Evolutionary conservation across 192 early-diverging fungal genomes (phyloP), one percentile per base, ranked within the genome.

Genomic region (Podila epigama): DNA sequence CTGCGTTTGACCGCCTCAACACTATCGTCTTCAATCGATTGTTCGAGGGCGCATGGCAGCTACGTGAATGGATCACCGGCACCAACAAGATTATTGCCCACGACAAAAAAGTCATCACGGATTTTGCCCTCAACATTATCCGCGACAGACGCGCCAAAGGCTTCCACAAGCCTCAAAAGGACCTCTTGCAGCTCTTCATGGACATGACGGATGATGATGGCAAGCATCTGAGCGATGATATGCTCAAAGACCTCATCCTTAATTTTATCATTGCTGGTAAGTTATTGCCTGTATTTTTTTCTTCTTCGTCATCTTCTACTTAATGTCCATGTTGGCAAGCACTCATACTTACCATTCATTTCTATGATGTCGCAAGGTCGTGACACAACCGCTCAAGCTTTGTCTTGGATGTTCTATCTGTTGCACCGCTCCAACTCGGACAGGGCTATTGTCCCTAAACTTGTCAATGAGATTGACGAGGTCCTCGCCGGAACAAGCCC

Each of bases 1-100:
- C 51, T 5, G 77, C 87, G 7, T 89, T 89, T 56, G 87, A 89
- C 69, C 66, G 66, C 16, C 80, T 77, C n/a, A 85, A 89, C 71
- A 63, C 54, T 22, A 50, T 59, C 0, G 78, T 80, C 15, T 61
- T 65, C 25, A 58, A 66, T 25, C 63, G 82, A 9, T 41, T 83
- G 7, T 55, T 79, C 31, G 53, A 65, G 56, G 58, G 54, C 20
- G 53, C 60, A 11, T 77, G 75, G 70, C 39, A 53, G 27, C 22
- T 83, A 29, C 53, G 64, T 13, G 79, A 81, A 52, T 70, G 53
- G 48, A 57, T 56, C 15, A 68, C 62, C 5, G 61, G 72, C 11
- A 12, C 32, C n/a, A 60, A 58, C 36, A 61, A 67, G 42, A 39
- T 54, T 34, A 42, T 77, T 4, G 53, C 51, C 32, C 51, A 51